phyloP scores from a whole-genome alignment of 768 basidiomycete genomes.

The Macrolepiota albuminosa region DNA sequence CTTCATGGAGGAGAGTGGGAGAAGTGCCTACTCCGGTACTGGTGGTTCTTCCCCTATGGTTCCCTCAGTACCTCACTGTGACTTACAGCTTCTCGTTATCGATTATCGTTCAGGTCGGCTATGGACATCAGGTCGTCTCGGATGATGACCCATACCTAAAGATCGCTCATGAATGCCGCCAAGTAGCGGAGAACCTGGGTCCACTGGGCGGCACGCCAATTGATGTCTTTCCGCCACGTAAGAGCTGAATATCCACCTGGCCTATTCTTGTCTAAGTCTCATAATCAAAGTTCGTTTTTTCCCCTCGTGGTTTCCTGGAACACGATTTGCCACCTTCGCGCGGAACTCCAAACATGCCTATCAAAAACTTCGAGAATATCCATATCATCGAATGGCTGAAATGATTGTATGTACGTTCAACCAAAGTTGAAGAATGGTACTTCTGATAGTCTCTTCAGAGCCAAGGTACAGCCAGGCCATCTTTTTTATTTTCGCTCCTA shows the following conservation, averaged over 20 bases:
- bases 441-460: background rate
- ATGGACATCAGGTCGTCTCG: conserved; percentile 19
- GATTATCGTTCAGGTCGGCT: conserved; percentile 17
- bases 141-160: conserved; percentile 21
- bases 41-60: background rate
- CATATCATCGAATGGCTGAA: conserved; percentile 9
- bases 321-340: conserved; percentile 13
- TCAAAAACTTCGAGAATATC: conserved; percentile 12
- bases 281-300: conserved; percentile 12
- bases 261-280: too few species aligned
- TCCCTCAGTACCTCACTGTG: background rate
- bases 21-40: background rate
- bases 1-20: conserved; percentile 17
- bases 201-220: conserved; percentile 16
- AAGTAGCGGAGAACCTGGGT: conserved; percentile 6
- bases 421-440: background rate
- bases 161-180: conserved; percentile 13
- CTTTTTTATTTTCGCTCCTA: conserved; percentile 11
- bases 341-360: background rate
- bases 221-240: conserved; percentile 21
- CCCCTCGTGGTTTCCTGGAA: conserved; percentile 20
- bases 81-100: conserved; percentile 18
- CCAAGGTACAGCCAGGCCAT: conserved; percentile 10
- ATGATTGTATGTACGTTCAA: conserved; percentile 9
- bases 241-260: background rate